Base-by-base conservation (phyloP, 306 rosid species). In the Vigna hirtella region DNA sequence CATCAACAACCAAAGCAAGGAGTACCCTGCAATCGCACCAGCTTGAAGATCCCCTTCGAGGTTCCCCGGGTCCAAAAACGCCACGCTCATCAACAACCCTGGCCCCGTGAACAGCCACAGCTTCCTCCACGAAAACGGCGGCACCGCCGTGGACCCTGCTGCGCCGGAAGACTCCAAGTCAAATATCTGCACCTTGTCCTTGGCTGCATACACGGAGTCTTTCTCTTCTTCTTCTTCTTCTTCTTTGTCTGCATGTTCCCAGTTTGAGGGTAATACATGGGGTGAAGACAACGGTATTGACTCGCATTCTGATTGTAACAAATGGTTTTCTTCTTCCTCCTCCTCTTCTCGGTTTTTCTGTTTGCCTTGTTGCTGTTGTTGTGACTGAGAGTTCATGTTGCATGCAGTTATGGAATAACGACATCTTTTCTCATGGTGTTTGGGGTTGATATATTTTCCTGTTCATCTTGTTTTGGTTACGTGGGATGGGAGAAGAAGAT, bases 81-180 rank as follows among this genome's bases (percentile, higher is more conserved):
- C 96, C 64, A 91, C 90, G 51, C 96, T 91, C 96, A 91, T 91
- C 40, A 91, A 72, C 66, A 91, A 70, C 43, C 96, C 96, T 4
- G 96, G 93, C 15, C 96, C 96, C 1, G 96, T 89, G 74, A 91
- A 91, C 40, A 88, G 63, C 97, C 93, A 88, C 12, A 89, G 84
- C 87, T 89, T 86, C 88, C 78, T 80, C 93, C 94, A 91, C 3
- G 94, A 91, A 51, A 89, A 88, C 0, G 89, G 88, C 0, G 89
- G 89, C 74, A 69, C 87, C n/a, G 8, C 38, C 16, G 66, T 70
- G 51, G 75, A 61, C n/a, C 24, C 49, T 4, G 2, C 17, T 9
- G 9, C 17, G 0, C 52, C 34, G 30, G 50, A 26, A 0, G 77
- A 71, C 80, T 86, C 86, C 16, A 76, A 1, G 64, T 83, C 89